Conservation (phyloP, 495 filamentous ascomycete genomes). For the Talaromyces adpressus region DNA sequence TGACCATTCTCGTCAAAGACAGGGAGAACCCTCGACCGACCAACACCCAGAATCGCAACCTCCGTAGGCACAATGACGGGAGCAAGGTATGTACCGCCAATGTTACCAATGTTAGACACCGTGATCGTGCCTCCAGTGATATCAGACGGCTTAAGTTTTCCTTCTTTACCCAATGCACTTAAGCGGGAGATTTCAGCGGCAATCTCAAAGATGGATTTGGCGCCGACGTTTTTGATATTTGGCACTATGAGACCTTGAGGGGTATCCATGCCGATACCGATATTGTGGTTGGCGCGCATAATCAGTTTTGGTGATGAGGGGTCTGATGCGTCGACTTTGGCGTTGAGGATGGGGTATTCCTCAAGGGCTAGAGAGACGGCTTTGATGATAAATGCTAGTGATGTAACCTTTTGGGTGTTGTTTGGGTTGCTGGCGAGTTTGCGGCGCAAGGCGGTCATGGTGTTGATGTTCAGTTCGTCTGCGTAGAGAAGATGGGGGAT, state of each 20-base stretch:
- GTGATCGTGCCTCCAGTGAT: constrained; percentile 87
- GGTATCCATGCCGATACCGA: constrained; percentile 94
- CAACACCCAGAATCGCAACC: constrained; percentile 87
- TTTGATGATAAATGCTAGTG: constrained; percentile 92
- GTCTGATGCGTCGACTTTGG: constrained; percentile 60
- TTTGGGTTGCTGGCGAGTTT: constrained; percentile 44
- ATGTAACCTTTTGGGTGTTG: constrained; percentile 62
- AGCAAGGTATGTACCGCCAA: constrained; percentile 85
- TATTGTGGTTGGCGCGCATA: constrained; percentile 79
- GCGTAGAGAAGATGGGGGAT: constrained; percentile 95
- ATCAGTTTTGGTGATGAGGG: constrained; percentile 60
- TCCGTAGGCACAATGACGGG: constrained; percentile 87
- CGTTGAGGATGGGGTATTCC: constrained; percentile 80
- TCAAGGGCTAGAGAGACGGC: constrained; percentile 79
- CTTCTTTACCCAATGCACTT: constrained; percentile 58
- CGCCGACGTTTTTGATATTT: constrained; percentile 81
- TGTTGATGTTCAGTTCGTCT: constrained; percentile 73
- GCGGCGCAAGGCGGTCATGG: constrained; percentile 59
- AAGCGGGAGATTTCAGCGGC: constrained; percentile 71
- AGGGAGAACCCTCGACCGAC: constrained; percentile 63
- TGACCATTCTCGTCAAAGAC: constrained; percentile 76
- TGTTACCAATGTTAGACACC: constrained; percentile 93
- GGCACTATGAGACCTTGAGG: constrained; percentile 85
- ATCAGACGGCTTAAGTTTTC: constrained; percentile 70
- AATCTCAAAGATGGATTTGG: constrained; percentile 65